Conservation (phyloP, 495 filamentous ascomycete species). For the Astrocystis sublimbata region DNA sequence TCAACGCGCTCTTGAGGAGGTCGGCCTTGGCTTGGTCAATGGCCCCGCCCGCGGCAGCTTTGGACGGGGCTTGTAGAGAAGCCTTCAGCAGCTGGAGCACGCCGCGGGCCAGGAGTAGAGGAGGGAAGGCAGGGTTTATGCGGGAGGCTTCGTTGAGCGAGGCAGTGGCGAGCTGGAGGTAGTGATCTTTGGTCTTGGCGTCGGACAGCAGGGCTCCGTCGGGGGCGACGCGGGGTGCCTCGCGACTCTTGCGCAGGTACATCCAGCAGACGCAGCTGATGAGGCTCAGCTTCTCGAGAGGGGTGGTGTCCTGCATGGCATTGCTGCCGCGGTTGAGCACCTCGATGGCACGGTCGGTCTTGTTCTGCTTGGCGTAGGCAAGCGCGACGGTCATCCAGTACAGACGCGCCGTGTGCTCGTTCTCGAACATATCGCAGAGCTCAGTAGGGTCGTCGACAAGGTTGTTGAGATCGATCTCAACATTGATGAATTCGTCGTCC, state of each 20-base stretch:
- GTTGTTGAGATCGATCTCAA: constrained; percentile 89
- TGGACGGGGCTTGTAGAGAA: constrained; percentile 77
- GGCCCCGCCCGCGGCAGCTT: constrained; percentile 56
- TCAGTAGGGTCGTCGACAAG: constrained; percentile 95
- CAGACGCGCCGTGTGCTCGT: constrained; percentile 79
- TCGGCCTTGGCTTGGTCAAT: constrained; percentile 77
- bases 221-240: constrained; percentile 75
- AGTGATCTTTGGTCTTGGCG: constrained; percentile 85
- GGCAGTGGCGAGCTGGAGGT: constrained; percentile 84
- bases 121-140: constrained; percentile 88
- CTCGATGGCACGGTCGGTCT: constrained; percentile 91
- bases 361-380: constrained; percentile 94
- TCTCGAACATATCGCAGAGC: constrained; percentile 89
- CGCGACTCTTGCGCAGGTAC: constrained; percentile 85
- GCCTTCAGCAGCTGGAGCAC: constrained; percentile 85
- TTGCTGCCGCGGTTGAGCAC: constrained; percentile 81
- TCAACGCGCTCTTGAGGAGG: constrained; percentile 75
- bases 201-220: constrained; percentile 64
- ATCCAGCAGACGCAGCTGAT: constrained; percentile 88
- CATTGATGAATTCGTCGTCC: constrained; percentile 75
- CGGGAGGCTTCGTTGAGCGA: constrained; percentile 90
- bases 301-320: constrained; percentile 67
- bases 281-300: constrained; percentile 83
- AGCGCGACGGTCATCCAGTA: constrained; percentile 96
- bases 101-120: constrained; percentile 87